These are phyloP conservation scores for Hymenoscyphus repandus DNA, from an alignment of 2,329 filamentous ascomycete genomes.

Conservation along the genomic window DNA sequence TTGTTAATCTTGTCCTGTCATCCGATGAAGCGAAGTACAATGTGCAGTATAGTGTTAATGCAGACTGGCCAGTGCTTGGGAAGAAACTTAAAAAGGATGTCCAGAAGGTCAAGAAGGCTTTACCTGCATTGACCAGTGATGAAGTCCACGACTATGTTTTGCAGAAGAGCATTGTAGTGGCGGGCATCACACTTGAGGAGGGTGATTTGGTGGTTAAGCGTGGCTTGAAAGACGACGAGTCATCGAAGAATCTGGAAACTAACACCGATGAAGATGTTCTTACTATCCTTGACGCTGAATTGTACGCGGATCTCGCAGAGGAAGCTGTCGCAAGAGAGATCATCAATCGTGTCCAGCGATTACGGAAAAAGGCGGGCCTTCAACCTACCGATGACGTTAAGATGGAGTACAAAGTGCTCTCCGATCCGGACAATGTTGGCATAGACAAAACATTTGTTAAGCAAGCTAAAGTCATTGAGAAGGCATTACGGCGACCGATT, in stretches of 20 bases:
- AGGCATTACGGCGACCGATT: conserved; percentile 70
- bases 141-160: conserved; percentile 75
- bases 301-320: conserved; percentile 79
- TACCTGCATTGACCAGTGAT: conserved; percentile 72
- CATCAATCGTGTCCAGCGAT: conserved; percentile 84
- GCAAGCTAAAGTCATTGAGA: conserved; percentile 66
- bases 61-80: conserved; percentile 90
- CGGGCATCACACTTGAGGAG: conserved; percentile 75
- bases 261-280: conserved; percentile 88
- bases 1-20: conserved; percentile 78
- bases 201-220: conserved; percentile 82
- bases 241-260: conserved; percentile 71
- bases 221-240: conserved; percentile 66
- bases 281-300: conserved; percentile 77
- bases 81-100: conserved; percentile 98
- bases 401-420: conserved; percentile 84
- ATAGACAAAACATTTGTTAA: conserved; percentile 64
- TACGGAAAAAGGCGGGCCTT: conserved; percentile 90
- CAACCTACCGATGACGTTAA: conserved; percentile 89
- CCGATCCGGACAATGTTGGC: conserved; percentile 72
- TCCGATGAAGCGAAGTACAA: conserved; percentile 87
- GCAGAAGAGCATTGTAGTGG: conserved; percentile 71
- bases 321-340: conserved; percentile 90
- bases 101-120: conserved; percentile 81
- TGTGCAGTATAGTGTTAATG: conserved; percentile 82